Evolutionary conservation across 768 basidiomycete species (phyloP).

Genomic region (Pisolithus microcarpus): DNA sequence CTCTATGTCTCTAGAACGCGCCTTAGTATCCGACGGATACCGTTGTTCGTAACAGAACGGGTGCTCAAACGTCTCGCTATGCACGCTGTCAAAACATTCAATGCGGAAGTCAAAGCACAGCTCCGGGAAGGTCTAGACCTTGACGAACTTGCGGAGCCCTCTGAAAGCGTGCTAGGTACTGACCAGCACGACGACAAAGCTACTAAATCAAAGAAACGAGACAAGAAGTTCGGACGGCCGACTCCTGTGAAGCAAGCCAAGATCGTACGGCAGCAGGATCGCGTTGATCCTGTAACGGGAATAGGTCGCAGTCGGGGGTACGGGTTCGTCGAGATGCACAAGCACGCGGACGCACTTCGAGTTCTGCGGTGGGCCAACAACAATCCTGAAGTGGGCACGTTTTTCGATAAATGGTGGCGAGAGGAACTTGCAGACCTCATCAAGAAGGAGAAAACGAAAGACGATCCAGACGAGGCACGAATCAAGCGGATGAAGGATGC

Average conservation of each 20-base stretch:
- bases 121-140: slow-evolving; percentile 50
- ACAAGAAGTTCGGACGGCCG: slow-evolving; percentile 21
- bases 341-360: slow-evolving; percentile 84
- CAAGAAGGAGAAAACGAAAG: slow-evolving; percentile 45
- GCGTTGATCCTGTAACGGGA: slow-evolving; percentile 82
- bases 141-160: slow-evolving; percentile 61
- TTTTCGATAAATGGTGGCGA: slow-evolving; percentile 82
- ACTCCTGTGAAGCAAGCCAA: slow-evolving; percentile 81
- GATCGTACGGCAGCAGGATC: slow-evolving; percentile 82
- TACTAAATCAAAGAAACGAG: slow-evolving; percentile 19
- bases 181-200: slow-evolving; percentile 20
- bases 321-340: slow-evolving; percentile 87
- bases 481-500: slow-evolving; percentile 56
- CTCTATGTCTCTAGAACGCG: slow-evolving; percentile 93
- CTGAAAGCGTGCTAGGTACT: slow-evolving; percentile 20
- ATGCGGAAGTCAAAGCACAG: slow-evolving; percentile 65
- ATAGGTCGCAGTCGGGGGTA: slow-evolving; percentile 90
- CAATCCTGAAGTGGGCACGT: slow-evolving; percentile 53
- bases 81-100: slow-evolving; percentile 73
- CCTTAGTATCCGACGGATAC: slow-evolving; percentile 88
- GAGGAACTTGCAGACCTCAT: slow-evolving; percentile 61
- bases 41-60: slow-evolving; percentile 83
- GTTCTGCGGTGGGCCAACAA: slow-evolving; percentile 94
- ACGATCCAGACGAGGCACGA: slow-evolving; percentile 41
- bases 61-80: slow-evolving; percentile 82